A percentile compares a stretch with the other conserved stretches of the same genome.
phyloP scores from a whole-genome alignment of 805 yeast species.

The Dipodascus albidus region DNA sequence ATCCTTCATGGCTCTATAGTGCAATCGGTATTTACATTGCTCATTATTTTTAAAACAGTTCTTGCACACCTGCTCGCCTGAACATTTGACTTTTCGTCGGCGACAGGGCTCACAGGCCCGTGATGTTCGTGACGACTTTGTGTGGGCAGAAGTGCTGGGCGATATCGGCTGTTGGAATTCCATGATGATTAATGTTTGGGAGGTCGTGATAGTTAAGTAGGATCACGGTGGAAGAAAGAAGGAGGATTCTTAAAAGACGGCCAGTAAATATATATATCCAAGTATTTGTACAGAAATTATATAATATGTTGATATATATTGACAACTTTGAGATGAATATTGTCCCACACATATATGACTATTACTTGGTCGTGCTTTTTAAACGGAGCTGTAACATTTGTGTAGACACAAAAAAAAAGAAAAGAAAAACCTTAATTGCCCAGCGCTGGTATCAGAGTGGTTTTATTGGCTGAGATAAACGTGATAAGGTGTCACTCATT shows the following conservation, averaged over 20 bases:
- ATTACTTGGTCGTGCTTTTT: not conserved
- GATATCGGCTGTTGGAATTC: not conserved
- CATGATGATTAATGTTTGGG: too few relatives aligned
- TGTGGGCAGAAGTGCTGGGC: not conserved
- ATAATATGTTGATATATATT: not conserved
- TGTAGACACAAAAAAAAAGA: not conserved
- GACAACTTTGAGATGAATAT: not conserved
- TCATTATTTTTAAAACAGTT: conserved; percentile 10
- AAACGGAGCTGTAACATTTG: not conserved
- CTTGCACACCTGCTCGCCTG: conserved; percentile 10
- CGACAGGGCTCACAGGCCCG: conserved; percentile 11
- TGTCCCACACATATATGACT: not conserved
- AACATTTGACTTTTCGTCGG: conserved; percentile 11
- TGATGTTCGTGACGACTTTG: conserved; percentile 6
- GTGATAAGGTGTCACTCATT: not conserved
- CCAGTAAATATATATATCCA: too few relatives aligned
- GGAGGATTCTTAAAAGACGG: too few relatives aligned
- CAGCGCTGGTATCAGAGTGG: not conserved
- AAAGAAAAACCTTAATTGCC: not conserved
- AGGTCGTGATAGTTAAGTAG: too few relatives aligned
- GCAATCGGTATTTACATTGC: conserved; percentile 4
- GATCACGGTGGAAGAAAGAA: too few relatives aligned
- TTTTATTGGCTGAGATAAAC: not conserved
- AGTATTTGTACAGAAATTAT: too few relatives aligned
- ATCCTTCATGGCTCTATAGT: not conserved